Percentiles rank a stretch among this genome's conserved stretches.
Conservation (phyloP, 1,139 yeast species). For the Yamadazyma sp. region DNA sequence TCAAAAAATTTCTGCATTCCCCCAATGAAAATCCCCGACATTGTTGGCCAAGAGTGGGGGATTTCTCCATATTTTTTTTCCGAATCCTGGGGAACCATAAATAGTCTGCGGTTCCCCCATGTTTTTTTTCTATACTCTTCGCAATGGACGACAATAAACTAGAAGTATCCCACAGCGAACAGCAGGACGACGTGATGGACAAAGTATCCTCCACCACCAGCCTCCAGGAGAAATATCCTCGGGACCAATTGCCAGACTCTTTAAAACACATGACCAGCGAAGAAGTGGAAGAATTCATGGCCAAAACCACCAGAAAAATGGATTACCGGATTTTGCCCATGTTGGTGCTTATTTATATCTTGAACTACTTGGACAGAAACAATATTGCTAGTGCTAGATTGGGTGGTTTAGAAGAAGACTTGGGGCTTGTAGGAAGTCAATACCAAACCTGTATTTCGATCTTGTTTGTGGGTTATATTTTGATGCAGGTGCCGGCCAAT, state of each 20-base stretch:
- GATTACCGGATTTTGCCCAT: constrained; percentile 57
- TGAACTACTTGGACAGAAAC: constrained; percentile 58
- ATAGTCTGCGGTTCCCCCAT: not conserved
- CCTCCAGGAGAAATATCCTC: not conserved
- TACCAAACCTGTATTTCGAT: constrained; percentile 58
- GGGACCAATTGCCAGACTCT: constrained; percentile 29
- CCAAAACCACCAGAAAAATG: constrained; percentile 43
- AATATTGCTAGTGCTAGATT: constrained; percentile 63
- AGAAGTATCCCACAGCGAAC: constrained; percentile 8
- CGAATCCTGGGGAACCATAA: constrained; percentile 2
- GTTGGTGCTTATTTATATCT: constrained; percentile 51
- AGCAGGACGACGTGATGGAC: constrained; percentile 1
- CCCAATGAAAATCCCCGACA: too few relatives aligned
- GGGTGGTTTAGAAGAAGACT: constrained; percentile 55
- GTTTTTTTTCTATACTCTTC: not conserved
- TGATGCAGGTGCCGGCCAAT: constrained; percentile 59
- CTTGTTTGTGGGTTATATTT: constrained; percentile 60
- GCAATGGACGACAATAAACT: constrained; percentile 5
- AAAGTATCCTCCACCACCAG: not conserved
- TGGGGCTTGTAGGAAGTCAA: constrained; percentile 47
- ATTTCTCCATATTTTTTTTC: not conserved
- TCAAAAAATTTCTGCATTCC: too few relatives aligned
- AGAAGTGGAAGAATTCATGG: constrained; percentile 39
- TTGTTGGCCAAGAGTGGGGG: not conserved
- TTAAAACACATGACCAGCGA: constrained; percentile 32